These are phyloP conservation scores for Eucalyptus virginea DNA, from an alignment of 345 rosid genomes.

Conservation along the genomic window DNA sequence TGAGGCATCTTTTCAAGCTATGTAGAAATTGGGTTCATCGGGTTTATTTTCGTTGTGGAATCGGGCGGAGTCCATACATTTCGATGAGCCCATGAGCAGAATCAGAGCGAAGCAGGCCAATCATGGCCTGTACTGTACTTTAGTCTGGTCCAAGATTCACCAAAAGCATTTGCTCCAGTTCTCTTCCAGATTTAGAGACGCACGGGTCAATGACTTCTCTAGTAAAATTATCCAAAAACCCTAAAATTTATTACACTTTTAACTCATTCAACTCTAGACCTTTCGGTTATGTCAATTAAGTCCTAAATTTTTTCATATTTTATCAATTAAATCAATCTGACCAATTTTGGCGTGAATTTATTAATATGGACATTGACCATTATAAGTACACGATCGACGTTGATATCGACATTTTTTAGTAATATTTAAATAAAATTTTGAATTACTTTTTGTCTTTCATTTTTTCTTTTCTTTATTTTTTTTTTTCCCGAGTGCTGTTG, in stretches of 20 bases:
- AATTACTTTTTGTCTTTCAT: no score
- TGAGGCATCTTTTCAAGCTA: no score
- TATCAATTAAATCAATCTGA: accelerated
- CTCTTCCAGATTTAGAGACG: not conserved
- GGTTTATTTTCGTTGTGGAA: not conserved
- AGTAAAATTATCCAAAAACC: no score
- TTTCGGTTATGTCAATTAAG: not conserved
- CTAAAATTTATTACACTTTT: no score
- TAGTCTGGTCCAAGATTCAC: not conserved
- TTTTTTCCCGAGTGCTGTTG: accelerated
- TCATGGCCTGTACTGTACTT: not conserved
- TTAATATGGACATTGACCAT: accelerated
- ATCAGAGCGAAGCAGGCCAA: not conserved
- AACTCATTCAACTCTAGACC: not conserved
- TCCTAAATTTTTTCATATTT: no score
- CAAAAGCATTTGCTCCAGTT: not conserved
- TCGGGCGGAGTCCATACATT: not conserved
- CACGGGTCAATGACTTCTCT: not conserved
- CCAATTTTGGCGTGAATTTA: accelerated
- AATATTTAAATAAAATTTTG: no score
- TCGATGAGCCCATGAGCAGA: not conserved
- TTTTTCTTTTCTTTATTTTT: accelerated
- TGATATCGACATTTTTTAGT: no score
- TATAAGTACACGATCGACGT: accelerated
- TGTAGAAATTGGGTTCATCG: not conserved